These are phyloP conservation scores for Posidonia australis DNA, from an alignment of 106 monocot species.

Conservation along the genomic window DNA sequence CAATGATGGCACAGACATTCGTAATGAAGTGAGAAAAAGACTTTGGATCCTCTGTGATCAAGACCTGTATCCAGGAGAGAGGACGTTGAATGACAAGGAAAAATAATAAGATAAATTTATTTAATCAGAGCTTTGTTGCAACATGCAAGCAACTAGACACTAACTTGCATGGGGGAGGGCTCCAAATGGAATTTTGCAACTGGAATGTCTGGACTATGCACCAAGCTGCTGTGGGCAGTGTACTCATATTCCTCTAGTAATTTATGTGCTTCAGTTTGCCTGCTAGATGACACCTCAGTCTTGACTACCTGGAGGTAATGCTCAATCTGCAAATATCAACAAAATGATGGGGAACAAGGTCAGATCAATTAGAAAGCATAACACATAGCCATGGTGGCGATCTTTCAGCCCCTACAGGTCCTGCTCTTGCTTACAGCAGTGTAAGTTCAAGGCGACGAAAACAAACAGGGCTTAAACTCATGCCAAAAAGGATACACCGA, in stretches of 20 bases:
- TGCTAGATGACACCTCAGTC: conserved; percentile 57
- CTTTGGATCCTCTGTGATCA: conserved; percentile 68
- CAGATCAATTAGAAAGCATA: too few species aligned
- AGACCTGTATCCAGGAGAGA: conserved; percentile 39
- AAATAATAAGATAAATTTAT: neutral
- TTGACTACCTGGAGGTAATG: conserved; percentile 94
- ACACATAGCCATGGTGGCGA: too few species aligned
- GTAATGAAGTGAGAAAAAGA: conserved; percentile 96
- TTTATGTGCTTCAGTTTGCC: conserved; percentile 35
- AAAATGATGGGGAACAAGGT: neutral
- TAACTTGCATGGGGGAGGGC: conserved; percentile 86
- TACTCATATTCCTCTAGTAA: conserved; percentile 90
- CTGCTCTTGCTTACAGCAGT: too few species aligned
- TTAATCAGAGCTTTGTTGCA: neutral
- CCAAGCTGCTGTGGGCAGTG: conserved; percentile 31
- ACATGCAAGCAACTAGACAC: neutral
- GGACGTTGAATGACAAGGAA: neutral
- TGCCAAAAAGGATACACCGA: too few species aligned
- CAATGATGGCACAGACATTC: conserved; percentile 93
- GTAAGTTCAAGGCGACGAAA: too few species aligned
- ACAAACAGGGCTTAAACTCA: too few species aligned
- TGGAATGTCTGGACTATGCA: conserved; percentile 63
- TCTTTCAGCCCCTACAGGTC: too few species aligned
- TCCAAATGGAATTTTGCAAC: conserved; percentile 90
- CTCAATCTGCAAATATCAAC: conserved; percentile 39